Percentiles rank a stretch among this genome's conserved stretches.
Conservation (phyloP, 805 yeast genomes). For the Saccharomycopsis sp. region DNA sequence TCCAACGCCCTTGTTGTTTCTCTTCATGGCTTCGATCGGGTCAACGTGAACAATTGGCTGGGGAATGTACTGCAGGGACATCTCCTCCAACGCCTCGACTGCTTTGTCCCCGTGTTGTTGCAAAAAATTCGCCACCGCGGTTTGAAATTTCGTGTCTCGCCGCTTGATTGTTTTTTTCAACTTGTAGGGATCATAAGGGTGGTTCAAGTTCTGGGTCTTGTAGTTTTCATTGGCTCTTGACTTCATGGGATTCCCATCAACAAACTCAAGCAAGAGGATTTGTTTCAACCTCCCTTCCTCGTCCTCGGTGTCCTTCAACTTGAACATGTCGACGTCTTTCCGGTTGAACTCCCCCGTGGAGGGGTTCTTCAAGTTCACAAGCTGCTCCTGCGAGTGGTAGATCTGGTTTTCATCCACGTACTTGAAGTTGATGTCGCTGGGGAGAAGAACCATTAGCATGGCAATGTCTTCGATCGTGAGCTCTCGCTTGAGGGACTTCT, state of each 20-base stretch:
- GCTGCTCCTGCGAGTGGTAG: conserved; percentile 26
- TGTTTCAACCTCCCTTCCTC: conserved; percentile 42
- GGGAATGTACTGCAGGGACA: conserved; percentile 38
- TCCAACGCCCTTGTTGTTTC: conserved; percentile 22
- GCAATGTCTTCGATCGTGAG: conserved; percentile 52
- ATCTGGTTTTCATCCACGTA: conserved; percentile 75
- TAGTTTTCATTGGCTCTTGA: conserved; percentile 38
- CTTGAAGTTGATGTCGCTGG: conserved; percentile 59
- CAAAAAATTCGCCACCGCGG: conserved; percentile 32
- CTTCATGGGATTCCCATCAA: conserved; percentile 51
- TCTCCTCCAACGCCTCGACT: conserved; percentile 30
- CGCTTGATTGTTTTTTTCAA: conserved; percentile 52
- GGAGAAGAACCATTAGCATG: conserved; percentile 49
- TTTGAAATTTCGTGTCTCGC: conserved; percentile 44
- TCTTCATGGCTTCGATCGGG: conserved; percentile 52
- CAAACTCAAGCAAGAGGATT: conserved; percentile 64
- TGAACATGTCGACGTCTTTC: conserved; percentile 44
- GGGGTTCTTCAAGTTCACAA: conserved; percentile 25
- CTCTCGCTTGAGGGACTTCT: conserved; percentile 37
- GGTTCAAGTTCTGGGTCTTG: conserved; percentile 33
- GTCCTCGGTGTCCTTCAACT: conserved; percentile 33
- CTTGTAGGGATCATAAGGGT: conserved; percentile 11
- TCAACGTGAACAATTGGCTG: conserved; percentile 41
- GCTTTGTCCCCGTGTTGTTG: conserved; percentile 32
- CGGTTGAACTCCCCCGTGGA: conserved; percentile 44